phyloP scores from a whole-genome alignment of 306 rosid species.

The Quercus gilva region DNA sequence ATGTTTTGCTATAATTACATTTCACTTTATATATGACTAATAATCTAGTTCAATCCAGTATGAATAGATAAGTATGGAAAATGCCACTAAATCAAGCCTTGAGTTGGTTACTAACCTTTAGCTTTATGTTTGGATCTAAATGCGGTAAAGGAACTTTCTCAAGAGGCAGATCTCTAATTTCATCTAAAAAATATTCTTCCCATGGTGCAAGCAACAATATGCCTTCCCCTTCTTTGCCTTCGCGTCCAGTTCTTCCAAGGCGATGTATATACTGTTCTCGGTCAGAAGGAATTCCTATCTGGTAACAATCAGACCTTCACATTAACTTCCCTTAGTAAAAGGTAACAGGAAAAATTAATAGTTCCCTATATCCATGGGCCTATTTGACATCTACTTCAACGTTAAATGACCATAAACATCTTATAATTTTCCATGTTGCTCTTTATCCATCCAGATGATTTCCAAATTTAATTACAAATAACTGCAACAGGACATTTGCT shows the following conservation, averaged over 20 bases:
- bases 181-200: slow-evolving; percentile 82
- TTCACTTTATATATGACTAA: neutral
- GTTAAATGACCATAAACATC: neutral
- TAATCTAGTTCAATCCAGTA: neutral
- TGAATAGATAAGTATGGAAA: neutral
- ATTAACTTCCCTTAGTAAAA: neutral
- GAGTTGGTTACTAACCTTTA: slow-evolving; percentile 51
- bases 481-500: neutral
- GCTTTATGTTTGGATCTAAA: slow-evolving; percentile 49
- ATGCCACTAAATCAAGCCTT: neutral
- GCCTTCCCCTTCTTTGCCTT: slow-evolving; percentile 87
- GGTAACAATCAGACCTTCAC: slow-evolving; percentile 11
- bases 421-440: neutral
- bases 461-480: neutral
- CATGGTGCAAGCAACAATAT: slow-evolving; percentile 85
- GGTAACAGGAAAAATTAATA: neutral
- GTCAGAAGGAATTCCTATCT: slow-evolving; percentile 86
- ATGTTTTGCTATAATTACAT: neutral
- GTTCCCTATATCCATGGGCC: neutral
- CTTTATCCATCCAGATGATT: neutral
- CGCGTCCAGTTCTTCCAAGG: slow-evolving; percentile 92
- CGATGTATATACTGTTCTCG: slow-evolving; percentile 92
- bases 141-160: slow-evolving; percentile 53
- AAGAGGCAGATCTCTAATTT: slow-evolving; percentile 78
- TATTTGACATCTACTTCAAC: slow-evolving; percentile 1